Percentiles rank a stretch among this genome's conserved stretches.
These are phyloP conservation scores for Geum urbanum DNA, from an alignment of 306 rosid genomes.

Conservation along the genomic window DNA sequence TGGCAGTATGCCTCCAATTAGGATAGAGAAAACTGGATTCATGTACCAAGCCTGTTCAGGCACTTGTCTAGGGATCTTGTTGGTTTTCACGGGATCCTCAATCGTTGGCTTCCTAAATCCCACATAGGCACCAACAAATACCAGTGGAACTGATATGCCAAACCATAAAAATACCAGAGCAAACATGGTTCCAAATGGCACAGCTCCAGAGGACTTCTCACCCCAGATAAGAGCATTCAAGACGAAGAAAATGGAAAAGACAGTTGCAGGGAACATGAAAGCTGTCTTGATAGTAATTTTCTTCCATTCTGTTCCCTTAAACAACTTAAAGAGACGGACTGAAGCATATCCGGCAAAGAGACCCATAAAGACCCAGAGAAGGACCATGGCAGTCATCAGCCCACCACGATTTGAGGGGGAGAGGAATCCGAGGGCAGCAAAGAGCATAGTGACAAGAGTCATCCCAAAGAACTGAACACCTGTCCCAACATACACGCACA, in stretches of 20 bases:
- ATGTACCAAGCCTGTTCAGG: slow-evolving; percentile 94
- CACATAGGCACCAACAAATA: slow-evolving; percentile 62
- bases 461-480: slow-evolving; percentile 91
- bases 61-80: slow-evolving; percentile 78
- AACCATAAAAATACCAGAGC: slow-evolving; percentile 91
- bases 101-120: slow-evolving; percentile 55
- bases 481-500: slow-evolving; percentile 82
- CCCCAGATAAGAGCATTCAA: slow-evolving; percentile 93
- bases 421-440: slow-evolving; percentile 82
- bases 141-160: slow-evolving; percentile 91
- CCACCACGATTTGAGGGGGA: slow-evolving; percentile 94
- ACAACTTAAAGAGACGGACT: slow-evolving; percentile 58
- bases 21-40: slow-evolving; percentile 56
- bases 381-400: slow-evolving; percentile 84
- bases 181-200: slow-evolving; percentile 96
- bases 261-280: slow-evolving; percentile 59
- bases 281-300: slow-evolving; percentile 69
- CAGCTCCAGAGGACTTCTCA: slow-evolving; percentile 84
- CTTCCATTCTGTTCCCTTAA: slow-evolving; percentile 85
- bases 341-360: slow-evolving; percentile 69
- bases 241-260: slow-evolving; percentile 66
- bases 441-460: slow-evolving; percentile 81
- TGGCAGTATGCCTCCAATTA: slow-evolving; percentile 85
- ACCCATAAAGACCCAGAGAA: slow-evolving; percentile 93
- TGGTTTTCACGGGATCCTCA: slow-evolving; percentile 84